Evolutionary conservation across 345 rosid species (phyloP), one percentile per base, ranked within the genome.

Genomic region (Salix brachista): DNA sequence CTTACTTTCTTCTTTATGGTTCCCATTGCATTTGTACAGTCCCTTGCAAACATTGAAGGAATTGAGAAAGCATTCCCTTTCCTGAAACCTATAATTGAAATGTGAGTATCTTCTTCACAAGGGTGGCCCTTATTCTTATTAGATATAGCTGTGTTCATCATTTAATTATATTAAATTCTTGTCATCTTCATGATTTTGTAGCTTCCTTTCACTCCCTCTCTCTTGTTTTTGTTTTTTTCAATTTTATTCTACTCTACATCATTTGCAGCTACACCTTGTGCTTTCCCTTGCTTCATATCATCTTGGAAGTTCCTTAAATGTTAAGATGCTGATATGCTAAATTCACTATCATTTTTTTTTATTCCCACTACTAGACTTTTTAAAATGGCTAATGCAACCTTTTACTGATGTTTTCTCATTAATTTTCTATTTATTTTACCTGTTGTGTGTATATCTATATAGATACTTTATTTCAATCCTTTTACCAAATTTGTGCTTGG

Each of bases 1-100:
- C 96, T 95, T 34, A 90, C 99, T 67, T 93, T 95, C 88, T 95
- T 91, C 84, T 95, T 95, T 93, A 89, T 95, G 94, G 90, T 95
- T 71, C 99, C 99, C 14, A 95, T 95, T 48, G 93, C 97, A 6
- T 79, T 90, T 9, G 98, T 95, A 11, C 99, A 95, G 71, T 90
- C 99, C 69, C 91, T 95, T 2, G 99, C 99, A 46, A 95, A 93
- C 70, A 91, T 95, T 1, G 99, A 90, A 72, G 97, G 90, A 61
- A 95, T 95, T 32, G 97, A 95, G 86, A 93, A 93, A 84, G 88
- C 94, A 2, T 69, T 84, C 17, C 99, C 99, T 14, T 91, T 93
- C 84, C 86, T 95, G 48, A 91, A 87, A 81, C 81, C 91, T 4
- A 79, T 95, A 50, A 90, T 95, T 23, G 99, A 93, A 87, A 60